Base-by-base conservation (phyloP, 257 asterid genomes). In the Nicotiana noctiflora region DNA sequence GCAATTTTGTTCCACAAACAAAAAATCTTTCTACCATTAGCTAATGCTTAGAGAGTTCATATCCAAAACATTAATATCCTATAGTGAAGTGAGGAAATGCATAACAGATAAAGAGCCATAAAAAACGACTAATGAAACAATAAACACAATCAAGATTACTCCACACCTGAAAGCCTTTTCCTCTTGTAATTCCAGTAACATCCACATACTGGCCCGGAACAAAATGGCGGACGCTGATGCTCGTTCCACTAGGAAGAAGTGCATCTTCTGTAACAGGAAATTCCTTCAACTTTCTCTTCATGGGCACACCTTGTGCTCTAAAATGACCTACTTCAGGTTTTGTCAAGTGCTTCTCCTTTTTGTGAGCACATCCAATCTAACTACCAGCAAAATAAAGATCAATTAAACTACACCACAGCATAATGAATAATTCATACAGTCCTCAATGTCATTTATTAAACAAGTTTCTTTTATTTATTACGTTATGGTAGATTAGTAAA, bases 291-390 rank as follows among this genome's bases (percentile, higher is more conserved):
- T 94, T 94, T 89, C 98, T 88, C 84, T 91, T 94, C 98, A 94
- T 89, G 56, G 98, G 97, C 51, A 94, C 98, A 57, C 97, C 97
- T 86, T 94, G 98, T 63, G 97, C 96, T 89, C 98, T 91, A 84
- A 93, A 94, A 85, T 94, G 98, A 62, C 97, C 98, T 31, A 91
- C 93, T 85, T 91, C 97, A 74, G 98, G 97, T 86, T 88, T 90
- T 25, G 91, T 88, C 90, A 94, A 90, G 84, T 93, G 97, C 81
- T 94, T 94, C 91, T 94, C 98, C 83, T 94, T 94, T 27, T 94
- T 94, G 78, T 94, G 97, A 34, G 97, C 96, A 78, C 98, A 94
- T 7, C 97, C 98, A 88, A 94, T 34, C 98, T 93, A 86, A 89
- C 85, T 83, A 88, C 86, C 89, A 86, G 82, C 53, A 67, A 86